A percentile compares a stretch with the other conserved stretches of the same genome.
phyloP scores from a whole-genome alignment of 768 basidiomycete genomes.

The Lentinula raphanica region DNA sequence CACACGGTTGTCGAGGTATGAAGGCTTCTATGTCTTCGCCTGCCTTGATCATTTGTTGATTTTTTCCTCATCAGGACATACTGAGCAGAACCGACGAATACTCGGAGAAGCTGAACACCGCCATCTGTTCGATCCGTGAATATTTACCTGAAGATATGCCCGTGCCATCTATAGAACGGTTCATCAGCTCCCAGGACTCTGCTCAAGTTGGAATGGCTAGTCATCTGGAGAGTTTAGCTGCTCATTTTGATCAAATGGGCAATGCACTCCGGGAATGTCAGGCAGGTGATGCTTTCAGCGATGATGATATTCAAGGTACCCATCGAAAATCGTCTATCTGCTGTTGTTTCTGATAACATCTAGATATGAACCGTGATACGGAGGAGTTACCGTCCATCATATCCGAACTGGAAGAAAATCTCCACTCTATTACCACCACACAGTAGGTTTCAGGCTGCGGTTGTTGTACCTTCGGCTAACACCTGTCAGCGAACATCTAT shows the following conservation, averaged over 20 bases:
- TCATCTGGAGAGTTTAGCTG: constrained; percentile 64
- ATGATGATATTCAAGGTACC: constrained; percentile 66
- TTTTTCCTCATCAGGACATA: constrained; percentile 40
- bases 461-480: neutral
- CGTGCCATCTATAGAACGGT: constrained; percentile 38
- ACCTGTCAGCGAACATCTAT: constrained; percentile 45
- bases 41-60: neutral
- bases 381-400: constrained; percentile 74
- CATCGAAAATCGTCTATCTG: neutral
- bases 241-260: constrained; percentile 77
- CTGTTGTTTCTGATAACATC: constrained; percentile 1
- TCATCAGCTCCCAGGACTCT: constrained; percentile 51
- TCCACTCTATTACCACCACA: constrained; percentile 44
- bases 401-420: constrained; percentile 60
- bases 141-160: constrained; percentile 38
- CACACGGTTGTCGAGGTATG: constrained; percentile 60
- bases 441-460: constrained; percentile 40
- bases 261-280: constrained; percentile 62
- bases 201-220: constrained; percentile 64
- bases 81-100: constrained; percentile 62
- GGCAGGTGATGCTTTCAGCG: constrained; percentile 58
- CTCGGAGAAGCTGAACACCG: constrained; percentile 53
- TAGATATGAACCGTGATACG: constrained; percentile 80
- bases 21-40: neutral
- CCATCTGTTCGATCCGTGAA: constrained; percentile 51